phyloP scores from a whole-genome alignment of 1,139 yeast species.

The Blastobotrys proliferans region DNA sequence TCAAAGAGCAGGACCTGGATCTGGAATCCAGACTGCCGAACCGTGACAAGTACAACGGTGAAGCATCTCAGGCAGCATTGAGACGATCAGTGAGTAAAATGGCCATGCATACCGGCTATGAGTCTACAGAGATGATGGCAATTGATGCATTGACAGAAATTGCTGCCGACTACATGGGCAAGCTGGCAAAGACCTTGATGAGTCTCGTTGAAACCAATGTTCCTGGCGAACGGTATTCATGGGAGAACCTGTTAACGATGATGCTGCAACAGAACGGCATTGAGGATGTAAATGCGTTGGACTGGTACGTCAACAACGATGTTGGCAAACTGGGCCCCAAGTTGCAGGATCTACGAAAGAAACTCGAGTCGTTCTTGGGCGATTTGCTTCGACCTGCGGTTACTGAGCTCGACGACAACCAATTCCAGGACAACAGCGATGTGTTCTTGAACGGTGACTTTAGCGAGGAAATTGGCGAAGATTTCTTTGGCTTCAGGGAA shows the following conservation, averaged over 20 bases:
- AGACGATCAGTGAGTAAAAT: constrained; percentile 70
- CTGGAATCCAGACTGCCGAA: constrained; percentile 69
- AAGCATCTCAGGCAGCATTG: constrained; percentile 62
- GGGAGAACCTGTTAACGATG: constrained; percentile 52
- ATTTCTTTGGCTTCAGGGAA: constrained; percentile 94
- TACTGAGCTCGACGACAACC: constrained; percentile 67
- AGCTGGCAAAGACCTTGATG: constrained; percentile 67
- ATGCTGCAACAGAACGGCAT: constrained; percentile 82
- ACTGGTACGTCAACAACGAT: constrained; percentile 70
- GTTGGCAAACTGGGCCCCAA: constrained; percentile 65
- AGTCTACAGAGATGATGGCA: constrained; percentile 74
- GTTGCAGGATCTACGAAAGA: constrained; percentile 61
- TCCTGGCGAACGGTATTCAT: constrained; percentile 31
- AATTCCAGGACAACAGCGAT: constrained; percentile 86
- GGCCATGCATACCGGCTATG: constrained; percentile 93
- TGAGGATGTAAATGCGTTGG: constrained; percentile 70
- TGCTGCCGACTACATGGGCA: constrained; percentile 74
- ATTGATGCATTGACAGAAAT: constrained; percentile 76
- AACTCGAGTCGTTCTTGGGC: constrained; percentile 69
- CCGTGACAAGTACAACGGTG: constrained; percentile 55
- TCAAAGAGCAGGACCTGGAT: constrained; percentile 70
- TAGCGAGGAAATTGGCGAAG: constrained; percentile 82
- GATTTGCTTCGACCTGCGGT: constrained; percentile 75
- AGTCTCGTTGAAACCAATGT: constrained; percentile 35
- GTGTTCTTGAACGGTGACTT: constrained; percentile 94